phyloP scores from a whole-genome alignment of 352 stramenopile genomes.

The Phytophthora cactorum region DNA sequence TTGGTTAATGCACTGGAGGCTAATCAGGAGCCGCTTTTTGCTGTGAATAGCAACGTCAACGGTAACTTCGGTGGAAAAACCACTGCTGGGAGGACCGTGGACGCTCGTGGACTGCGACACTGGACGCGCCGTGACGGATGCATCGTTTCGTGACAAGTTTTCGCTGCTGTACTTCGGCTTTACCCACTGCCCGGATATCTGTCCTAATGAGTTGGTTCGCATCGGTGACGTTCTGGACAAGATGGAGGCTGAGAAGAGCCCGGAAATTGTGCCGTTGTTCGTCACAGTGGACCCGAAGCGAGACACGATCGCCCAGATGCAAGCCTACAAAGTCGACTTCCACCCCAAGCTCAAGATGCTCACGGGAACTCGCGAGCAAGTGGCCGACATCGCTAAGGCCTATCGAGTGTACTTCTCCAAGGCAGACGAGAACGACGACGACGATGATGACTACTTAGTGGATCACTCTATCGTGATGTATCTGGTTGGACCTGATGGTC shows the following conservation, averaged over 20 bases:
- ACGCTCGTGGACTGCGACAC: slow-evolving; percentile 92
- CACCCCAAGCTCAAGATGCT: slow-evolving; percentile 87
- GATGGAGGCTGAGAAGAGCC: slow-evolving; percentile 65
- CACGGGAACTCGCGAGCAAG: slow-evolving; percentile 92
- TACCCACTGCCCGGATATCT: slow-evolving; percentile 99
- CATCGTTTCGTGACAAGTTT: slow-evolving; percentile 92
- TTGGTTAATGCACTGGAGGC: too few species aligned
- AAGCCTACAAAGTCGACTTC: slow-evolving; percentile 94
- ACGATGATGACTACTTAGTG: slow-evolving; percentile 98
- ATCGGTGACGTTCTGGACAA: slow-evolving; percentile 95
- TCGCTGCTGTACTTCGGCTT: slow-evolving; percentile 99
- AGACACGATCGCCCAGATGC: slow-evolving; percentile 96
- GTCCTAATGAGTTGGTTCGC: slow-evolving; percentile 98
- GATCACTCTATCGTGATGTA: slow-evolving; percentile 99
- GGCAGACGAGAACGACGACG: slow-evolving; percentile 91
- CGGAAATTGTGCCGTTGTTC: slow-evolving; percentile 92
- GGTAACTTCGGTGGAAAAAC: slow-evolving; percentile 90
- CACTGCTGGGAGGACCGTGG: slow-evolving; percentile 90
- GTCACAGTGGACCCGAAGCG: slow-evolving; percentile 98
- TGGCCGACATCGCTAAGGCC: slow-evolving; percentile 96
- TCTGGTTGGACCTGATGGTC: slow-evolving; percentile 94
- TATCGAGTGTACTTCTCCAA: slow-evolving; percentile 99
- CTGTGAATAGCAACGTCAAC: slow-evolving; percentile 65
- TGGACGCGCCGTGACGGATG: slow-evolving; percentile 86
- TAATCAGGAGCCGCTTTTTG: neutral